These are phyloP conservation scores for Nissolia schottii DNA, from an alignment of 306 rosid species.

Conservation along the genomic window DNA sequence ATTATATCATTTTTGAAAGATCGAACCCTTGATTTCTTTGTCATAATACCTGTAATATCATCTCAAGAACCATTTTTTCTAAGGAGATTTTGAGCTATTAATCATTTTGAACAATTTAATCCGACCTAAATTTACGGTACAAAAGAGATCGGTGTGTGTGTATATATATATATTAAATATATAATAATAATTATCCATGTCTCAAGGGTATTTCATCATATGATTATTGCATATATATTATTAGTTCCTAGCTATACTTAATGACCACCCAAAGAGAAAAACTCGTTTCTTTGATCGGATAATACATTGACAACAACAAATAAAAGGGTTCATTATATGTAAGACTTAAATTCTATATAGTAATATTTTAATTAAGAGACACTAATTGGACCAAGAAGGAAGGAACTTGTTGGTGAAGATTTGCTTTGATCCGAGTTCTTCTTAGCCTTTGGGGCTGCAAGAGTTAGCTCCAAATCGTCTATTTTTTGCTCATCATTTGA, in stretches of 20 bases:
- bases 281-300: neutral
- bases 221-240: neutral
- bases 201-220: too few relatives aligned
- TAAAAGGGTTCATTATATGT: neutral
- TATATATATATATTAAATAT: neutral
- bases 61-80: too few relatives aligned
- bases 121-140: neutral
- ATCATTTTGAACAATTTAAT: too few relatives aligned
- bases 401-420: constrained; percentile 26
- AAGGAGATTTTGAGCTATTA: too few relatives aligned
- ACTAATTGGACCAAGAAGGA: constrained; percentile 46
- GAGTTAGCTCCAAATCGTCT: constrained; percentile 67
- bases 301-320: neutral
- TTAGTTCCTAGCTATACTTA: neutral
- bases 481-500: constrained; percentile 22
- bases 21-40: too few relatives aligned
- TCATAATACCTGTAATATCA: too few relatives aligned
- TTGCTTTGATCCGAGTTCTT: constrained; percentile 35
- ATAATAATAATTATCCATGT: too few relatives aligned
- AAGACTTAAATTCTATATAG: too few relatives aligned
- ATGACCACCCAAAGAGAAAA: neutral
- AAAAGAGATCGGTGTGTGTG: neutral
- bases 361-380: constrained; percentile 40
- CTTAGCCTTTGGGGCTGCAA: constrained; percentile 36
- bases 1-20: too few relatives aligned